These are phyloP conservation scores for Fagus sylvatica DNA, from an alignment of 306 rosid species.

Conservation along the genomic window DNA sequence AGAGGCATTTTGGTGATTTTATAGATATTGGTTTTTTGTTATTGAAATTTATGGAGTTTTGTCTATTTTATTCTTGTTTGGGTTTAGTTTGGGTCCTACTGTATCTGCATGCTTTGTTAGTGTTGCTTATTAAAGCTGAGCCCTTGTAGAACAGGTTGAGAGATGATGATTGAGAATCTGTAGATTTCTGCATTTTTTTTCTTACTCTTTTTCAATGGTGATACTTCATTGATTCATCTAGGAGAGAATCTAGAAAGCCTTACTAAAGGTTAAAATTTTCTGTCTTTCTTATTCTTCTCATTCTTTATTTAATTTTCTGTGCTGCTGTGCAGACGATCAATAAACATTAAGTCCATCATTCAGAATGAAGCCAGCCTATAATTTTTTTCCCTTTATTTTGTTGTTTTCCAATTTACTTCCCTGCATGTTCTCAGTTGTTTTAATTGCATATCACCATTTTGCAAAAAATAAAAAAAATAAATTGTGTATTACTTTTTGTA, in stretches of 20 bases:
- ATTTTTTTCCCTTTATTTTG: too few species aligned
- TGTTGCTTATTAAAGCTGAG: background rate
- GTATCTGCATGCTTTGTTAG: background rate
- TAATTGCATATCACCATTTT: too few species aligned
- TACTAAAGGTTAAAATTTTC: background rate
- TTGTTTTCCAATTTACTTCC: background rate
- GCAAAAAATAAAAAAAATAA: background rate
- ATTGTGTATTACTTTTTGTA: too few species aligned
- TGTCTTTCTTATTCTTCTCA: too few species aligned
- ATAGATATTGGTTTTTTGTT: background rate
- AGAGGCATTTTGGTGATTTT: background rate
- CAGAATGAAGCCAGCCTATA: background rate
- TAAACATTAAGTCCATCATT: background rate
- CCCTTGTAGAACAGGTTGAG: background rate
- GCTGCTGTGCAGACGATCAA: background rate
- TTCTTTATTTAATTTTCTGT: too few species aligned
- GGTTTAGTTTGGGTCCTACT: background rate
- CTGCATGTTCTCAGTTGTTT: background rate
- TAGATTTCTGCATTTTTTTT: background rate
- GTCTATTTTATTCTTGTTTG: background rate
- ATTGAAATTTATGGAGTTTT: background rate
- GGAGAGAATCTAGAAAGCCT: background rate
- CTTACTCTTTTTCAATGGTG: background rate
- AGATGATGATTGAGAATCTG: background rate
- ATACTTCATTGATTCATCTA: background rate